Evolutionary conservation across 2,329 filamentous ascomycete species (phyloP).

Genomic region (Pseudocercospora cruenta): DNA sequence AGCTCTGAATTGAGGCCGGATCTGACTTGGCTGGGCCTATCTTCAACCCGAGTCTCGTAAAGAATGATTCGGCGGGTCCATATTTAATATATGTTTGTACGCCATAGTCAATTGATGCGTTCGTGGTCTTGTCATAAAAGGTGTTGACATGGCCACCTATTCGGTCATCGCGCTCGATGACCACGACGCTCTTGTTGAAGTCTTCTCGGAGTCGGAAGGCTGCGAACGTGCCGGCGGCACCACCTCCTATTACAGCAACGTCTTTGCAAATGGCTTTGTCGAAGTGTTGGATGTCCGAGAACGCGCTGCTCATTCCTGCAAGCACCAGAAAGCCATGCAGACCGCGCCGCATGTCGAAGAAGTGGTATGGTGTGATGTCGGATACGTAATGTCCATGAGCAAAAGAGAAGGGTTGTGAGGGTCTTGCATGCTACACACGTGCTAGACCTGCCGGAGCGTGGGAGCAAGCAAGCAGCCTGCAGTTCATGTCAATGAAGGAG

Average conservation of each 20-base stretch:
- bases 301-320: not conserved
- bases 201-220: slow-evolving; percentile 23
- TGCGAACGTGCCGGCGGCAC: slow-evolving; percentile 25
- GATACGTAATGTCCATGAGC: not conserved
- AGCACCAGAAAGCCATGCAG: not conserved
- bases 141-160: slow-evolving; percentile 18
- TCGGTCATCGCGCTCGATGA: slow-evolving; percentile 15
- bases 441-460: not conserved
- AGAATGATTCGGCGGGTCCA: slow-evolving; percentile 8
- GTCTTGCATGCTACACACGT: not conserved
- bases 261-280: slow-evolving; percentile 6
- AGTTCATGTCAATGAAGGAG: too few relatives aligned
- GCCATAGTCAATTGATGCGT: slow-evolving; percentile 15
- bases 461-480: not conserved
- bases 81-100: slow-evolving; percentile 16
- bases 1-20: not conserved
- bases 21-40: not conserved
- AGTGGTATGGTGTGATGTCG: not conserved
- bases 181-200: slow-evolving; percentile 18
- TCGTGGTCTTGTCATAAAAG: slow-evolving; percentile 3
- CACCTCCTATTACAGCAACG: slow-evolving; percentile 24
- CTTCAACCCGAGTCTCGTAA: slow-evolving; percentile 1
- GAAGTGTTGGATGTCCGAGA: not conserved
- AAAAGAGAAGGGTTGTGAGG: not conserved
- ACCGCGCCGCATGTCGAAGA: not conserved